phyloP scores from a whole-genome alignment of 345 rosid genomes.

The Salix viminalis region DNA sequence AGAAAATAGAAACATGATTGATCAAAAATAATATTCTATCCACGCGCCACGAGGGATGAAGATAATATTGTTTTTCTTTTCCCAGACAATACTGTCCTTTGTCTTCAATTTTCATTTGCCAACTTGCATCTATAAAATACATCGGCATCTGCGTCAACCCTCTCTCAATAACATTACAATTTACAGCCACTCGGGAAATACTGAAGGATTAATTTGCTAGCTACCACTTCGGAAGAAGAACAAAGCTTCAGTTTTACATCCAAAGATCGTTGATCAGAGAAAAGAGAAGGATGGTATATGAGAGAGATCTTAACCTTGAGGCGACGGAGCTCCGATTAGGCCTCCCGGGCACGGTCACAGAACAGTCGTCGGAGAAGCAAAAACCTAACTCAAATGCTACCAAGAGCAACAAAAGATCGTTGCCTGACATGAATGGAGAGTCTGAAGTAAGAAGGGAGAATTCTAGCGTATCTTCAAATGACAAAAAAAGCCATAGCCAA shows the following conservation, averaged over 20 bases:
- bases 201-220: not conserved
- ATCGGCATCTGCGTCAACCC: not conserved
- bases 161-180: no score
- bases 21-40: not conserved
- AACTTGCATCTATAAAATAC: not conserved
- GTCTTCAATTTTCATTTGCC: not conserved
- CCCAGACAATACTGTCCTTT: not conserved
- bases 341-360: slow-evolving; percentile 25
- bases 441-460: not conserved
- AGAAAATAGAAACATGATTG: not conserved
- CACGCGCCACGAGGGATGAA: slow-evolving; percentile 17
- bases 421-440: slow-evolving; percentile 29
- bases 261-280: not conserved
- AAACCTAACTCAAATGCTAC: not conserved
- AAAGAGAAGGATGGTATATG: slow-evolving; percentile 18
- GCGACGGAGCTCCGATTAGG: slow-evolving; percentile 50
- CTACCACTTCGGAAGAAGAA: not conserved
- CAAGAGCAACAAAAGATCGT: slow-evolving; percentile 34
- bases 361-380: slow-evolving; percentile 5
- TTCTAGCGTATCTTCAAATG: not conserved
- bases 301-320: slow-evolving; percentile 37
- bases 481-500: slow-evolving; percentile 7
- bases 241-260: not conserved
- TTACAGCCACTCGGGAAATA: not conserved
- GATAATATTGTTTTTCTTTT: not conserved